Evolutionary conservation across 1,139 yeast species (phyloP).

Genomic region (Yamadazyma songkhlaensis): DNA sequence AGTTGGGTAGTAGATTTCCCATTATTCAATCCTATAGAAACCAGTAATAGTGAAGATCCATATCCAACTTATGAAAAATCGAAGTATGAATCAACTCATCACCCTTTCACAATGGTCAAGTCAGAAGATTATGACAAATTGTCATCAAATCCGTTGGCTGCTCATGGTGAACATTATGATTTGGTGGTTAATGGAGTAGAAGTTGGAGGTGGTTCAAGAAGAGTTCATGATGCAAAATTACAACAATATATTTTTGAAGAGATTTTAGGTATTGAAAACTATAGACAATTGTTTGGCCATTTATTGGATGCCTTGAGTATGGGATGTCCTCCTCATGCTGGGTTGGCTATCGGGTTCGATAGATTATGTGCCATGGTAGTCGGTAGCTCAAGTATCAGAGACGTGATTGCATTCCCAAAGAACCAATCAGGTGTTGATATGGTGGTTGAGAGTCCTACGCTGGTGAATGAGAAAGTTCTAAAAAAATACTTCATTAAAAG

Average conservation of each 20-base stretch:
- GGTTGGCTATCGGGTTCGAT: conserved; percentile 93
- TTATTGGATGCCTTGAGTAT: conserved; percentile 73
- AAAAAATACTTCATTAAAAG: conserved; percentile 45
- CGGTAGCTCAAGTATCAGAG: conserved; percentile 74
- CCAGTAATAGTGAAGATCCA: conserved; percentile 20
- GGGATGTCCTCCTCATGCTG: conserved; percentile 99
- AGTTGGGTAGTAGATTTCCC: conserved; percentile 93
- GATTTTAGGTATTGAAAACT: conserved; percentile 53
- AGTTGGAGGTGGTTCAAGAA: conserved; percentile 95
- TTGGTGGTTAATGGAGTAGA: conserved; percentile 93
- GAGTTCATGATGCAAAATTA: conserved; percentile 81
- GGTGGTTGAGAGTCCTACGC: conserved; percentile 82
- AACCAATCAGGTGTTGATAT: conserved; percentile 85
- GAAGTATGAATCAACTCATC: conserved; percentile 74
- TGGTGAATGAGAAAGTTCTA: conserved; percentile 49
- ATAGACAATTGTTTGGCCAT: conserved; percentile 78
- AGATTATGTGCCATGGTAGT: conserved; percentile 87
- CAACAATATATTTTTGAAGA: conserved; percentile 68
- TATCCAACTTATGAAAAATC: conserved; percentile 62
- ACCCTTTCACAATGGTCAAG: conserved; percentile 93
- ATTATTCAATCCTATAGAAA: conserved; percentile 71
- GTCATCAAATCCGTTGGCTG: conserved; percentile 54
- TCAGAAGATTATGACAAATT: conserved; percentile 62
- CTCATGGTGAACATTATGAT: conserved; percentile 93
- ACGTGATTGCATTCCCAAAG: conserved; percentile 95